Base-by-base conservation (phyloP, 2,329 filamentous ascomycete species). In the Cladobotryum protrusum region DNA sequence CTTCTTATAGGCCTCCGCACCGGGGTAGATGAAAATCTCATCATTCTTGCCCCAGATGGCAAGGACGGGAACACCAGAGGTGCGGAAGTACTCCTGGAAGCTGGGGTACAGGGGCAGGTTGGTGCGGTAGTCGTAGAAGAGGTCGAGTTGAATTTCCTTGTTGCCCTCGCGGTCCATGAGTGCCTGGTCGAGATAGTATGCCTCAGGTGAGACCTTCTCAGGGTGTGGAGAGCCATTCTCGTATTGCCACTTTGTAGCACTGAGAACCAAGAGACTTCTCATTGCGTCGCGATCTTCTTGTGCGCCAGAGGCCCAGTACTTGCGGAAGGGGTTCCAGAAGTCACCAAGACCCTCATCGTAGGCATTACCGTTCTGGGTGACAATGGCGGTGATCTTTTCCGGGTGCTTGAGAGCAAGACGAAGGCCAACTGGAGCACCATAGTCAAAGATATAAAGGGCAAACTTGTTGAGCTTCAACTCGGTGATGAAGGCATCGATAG, bases 381-480 rank as follows among this genome's bases (percentile, higher is more conserved):
- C 69, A 54, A 83, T 77, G 13, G 77, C 75, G 35, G 68, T 66
- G 47, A 83, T 65, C 11, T 68, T 65, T 1, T 72, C 61, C 0
- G 76, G 74, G 2, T 73, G 66, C 40, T 71, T 55, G 2, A 81
- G 67, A 0, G 79, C 79, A 2, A 83, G 66, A 2, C 78, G 72
- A 19, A 82, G 64, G 1, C 72, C 79, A 0, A 71, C 69, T 0
- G 81, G 79, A 0, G 79, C 77, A 45, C 81, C 81, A 59, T 83
- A 83, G 67, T 84, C 80, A 60, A 84, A 83, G 54, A 83, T 72
- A 61, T 82, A 85, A 24, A 81, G 62, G 13, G 74, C 72, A 63
- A 75, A 82, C 32, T 69, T 71, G 13, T 57, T 53, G 34, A 82
- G 66, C 3, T 64, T 52, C 8, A 83, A 63, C 1, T 67, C 65